A percentile compares a stretch with the other conserved stretches of the same genome.
phyloP scores from a whole-genome alignment of 1,284 basidiomycete genomes.

The Cutaneotrichosporon dermatis region DNA sequence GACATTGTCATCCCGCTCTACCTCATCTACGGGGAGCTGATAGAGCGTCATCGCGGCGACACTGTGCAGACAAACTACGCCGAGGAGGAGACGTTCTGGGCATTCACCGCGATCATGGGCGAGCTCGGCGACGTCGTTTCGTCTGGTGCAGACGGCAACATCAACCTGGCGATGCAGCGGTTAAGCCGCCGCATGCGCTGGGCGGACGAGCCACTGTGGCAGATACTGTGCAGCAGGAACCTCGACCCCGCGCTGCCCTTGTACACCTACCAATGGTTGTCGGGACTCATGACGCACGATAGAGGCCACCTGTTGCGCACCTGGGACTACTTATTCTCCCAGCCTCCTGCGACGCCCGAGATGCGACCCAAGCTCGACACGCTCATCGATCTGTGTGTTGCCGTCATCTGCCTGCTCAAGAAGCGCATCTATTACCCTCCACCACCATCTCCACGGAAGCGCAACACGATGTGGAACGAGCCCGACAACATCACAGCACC shows the following conservation, averaged over 20 bases:
- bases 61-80: slow-evolving; percentile 16
- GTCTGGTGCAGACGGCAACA: slow-evolving; percentile 5
- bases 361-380: slow-evolving; percentile 37
- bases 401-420: slow-evolving; percentile 39
- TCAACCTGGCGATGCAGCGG: slow-evolving; percentile 21
- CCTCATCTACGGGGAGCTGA: slow-evolving; percentile 29
- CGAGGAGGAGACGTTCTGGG: slow-evolving; percentile 47
- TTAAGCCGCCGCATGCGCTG: slow-evolving; percentile 34
- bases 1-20: slow-evolving; percentile 47
- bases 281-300: slow-evolving; percentile 31
- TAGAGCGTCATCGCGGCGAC: slow-evolving; percentile 4
- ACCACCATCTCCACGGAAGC: slow-evolving; percentile 1
- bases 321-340: slow-evolving; percentile 45
- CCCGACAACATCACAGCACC: slow-evolving; percentile 1
- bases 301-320: slow-evolving; percentile 29
- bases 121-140: slow-evolving; percentile 30
- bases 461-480: slow-evolving; percentile 14
- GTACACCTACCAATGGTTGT: slow-evolving; percentile 42
- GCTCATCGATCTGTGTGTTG: slow-evolving; percentile 37
- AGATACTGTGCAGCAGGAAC: slow-evolving; percentile 27
- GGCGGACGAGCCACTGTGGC: slow-evolving; percentile 37
- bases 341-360: slow-evolving; percentile 25
- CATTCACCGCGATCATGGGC: slow-evolving; percentile 33
- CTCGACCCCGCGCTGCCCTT: slow-evolving; percentile 34
- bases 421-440: slow-evolving; percentile 17